Base-by-base conservation (phyloP, 2,329 filamentous ascomycete genomes). In the Alternaria panax region DNA sequence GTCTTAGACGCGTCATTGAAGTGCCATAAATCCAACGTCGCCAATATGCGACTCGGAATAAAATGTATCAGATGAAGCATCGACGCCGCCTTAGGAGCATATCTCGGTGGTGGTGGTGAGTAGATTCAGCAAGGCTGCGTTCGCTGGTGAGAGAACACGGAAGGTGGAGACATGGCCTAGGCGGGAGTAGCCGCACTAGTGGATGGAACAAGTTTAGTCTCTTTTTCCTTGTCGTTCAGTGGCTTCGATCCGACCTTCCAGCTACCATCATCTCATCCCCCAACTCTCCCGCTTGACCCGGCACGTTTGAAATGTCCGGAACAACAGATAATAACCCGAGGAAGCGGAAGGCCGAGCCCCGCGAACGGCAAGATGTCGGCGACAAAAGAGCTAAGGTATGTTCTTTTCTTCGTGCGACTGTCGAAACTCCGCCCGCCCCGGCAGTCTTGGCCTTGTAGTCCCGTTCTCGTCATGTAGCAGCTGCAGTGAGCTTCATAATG, bases 381-480 rank as follows among this genome's bases (percentile, higher is more conserved):
- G 72, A 75, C 24, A 81, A 81, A 67, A 74, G 71, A 60, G 63
- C 69, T 9, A 81, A 77, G 71, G 80, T 80, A 57, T 65, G 74
- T 67, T 56, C 42, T 54, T 64, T 65, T 63, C 41, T 47, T 53
- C 41, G 54, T 70, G 54, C 54, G 57, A 66, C 56, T 16, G 32
- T 45, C 47, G 54, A 54, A 38, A 27, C n/a, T 41, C 34, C 45
- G 36, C 59, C 64, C 45, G 59, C 53, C 40, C 34, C 45, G 62
- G 55, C 40, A 46, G 45, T 55, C 30, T 68, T 70, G 56, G 57
- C 40, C 34, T 45, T 63, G 54, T 34, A 46, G 45, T 54, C 28
- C 42, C 34, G 41, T 66, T 65, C 48, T 69, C 63, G 62, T 58
- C 36, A 54, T 71, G 60, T 69, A 68, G 63, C 51, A 68, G 63